Evolutionary conservation across 306 rosid species (phyloP).

Genomic region (Trichosanthes truncata): DNA sequence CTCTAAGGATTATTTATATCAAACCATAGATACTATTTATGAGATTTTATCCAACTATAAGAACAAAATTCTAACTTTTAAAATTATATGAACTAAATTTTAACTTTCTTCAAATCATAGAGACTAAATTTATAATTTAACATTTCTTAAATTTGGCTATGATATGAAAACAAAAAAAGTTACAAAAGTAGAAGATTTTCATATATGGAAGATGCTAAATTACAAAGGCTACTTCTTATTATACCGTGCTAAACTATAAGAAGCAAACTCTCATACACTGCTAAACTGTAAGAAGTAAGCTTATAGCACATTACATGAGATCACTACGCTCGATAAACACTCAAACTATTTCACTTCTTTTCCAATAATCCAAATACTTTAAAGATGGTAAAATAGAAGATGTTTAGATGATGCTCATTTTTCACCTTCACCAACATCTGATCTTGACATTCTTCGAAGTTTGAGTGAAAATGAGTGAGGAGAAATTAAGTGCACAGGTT

Average conservation of each 20-base stretch:
- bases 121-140: too few relatives aligned
- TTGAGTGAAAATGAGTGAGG: slow-evolving; percentile 28
- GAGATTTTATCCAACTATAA: too few relatives aligned
- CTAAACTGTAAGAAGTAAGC: not conserved
- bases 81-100: too few relatives aligned
- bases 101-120: too few relatives aligned
- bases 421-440: not conserved
- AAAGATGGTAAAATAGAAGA: not conserved
- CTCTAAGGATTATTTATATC: too few relatives aligned
- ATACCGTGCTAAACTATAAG: not conserved
- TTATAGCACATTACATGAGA: not conserved
- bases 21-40: too few relatives aligned
- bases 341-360: not conserved
- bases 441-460: slow-evolving; percentile 8
- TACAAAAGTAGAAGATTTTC: not conserved
- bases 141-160: too few relatives aligned
- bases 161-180: too few relatives aligned
- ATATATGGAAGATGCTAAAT: not conserved
- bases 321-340: not conserved
- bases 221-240: not conserved
- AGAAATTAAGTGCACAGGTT: slow-evolving; percentile 19
- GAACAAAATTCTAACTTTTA: too few relatives aligned
- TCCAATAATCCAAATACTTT: not conserved
- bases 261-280: not conserved
- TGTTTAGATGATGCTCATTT: not conserved